Conservation (phyloP, 768 basidiomycete species). For the Ephemerocybe angulata region DNA sequence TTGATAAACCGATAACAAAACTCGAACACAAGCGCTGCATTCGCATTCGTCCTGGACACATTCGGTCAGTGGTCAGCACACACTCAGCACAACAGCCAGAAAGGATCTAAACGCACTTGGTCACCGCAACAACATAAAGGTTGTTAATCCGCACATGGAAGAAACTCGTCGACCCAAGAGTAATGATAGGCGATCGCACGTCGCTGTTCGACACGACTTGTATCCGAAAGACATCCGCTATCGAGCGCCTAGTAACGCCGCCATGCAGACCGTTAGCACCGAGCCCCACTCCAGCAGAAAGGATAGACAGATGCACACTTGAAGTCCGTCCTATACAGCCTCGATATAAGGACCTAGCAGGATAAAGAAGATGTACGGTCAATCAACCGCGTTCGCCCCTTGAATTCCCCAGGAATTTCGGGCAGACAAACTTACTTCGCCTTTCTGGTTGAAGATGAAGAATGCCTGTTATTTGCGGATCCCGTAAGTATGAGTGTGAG, state of each 20-base stretch:
- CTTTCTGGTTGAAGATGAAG: slow-evolving; percentile 99
- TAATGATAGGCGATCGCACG: slow-evolving; percentile 95
- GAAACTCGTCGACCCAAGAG: slow-evolving; percentile 96
- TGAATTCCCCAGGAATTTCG: no score
- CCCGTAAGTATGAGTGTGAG: no score
- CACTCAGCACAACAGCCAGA: no score
- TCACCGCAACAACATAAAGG: slow-evolving; percentile 92
- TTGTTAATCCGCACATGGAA: slow-evolving; percentile 97
- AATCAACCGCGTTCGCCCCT: neutral
- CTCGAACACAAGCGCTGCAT: slow-evolving; percentile 96
- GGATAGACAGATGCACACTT: slow-evolving; percentile 56
- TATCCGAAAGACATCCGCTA: slow-evolving; percentile 97
- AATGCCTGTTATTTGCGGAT: slow-evolving; percentile 92
- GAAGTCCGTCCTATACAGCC: slow-evolving; percentile 94
- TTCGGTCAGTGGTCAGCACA: neutral
- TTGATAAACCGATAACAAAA: slow-evolving; percentile 95
- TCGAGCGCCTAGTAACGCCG: slow-evolving; percentile 79
- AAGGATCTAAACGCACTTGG: slow-evolving; percentile 59
- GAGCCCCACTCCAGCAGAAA: neutral
- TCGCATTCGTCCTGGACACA: slow-evolving; percentile 78
- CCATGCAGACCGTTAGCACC: slow-evolving; percentile 12
- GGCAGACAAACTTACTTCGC: slow-evolving; percentile 82
- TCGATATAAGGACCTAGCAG: slow-evolving; percentile 92
- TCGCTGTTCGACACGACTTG: slow-evolving; percentile 98
- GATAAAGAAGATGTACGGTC: slow-evolving; percentile 3